Evolutionary conservation across 306 rosid species (phyloP).

Genomic region (Ochetophila trinervis): DNA sequence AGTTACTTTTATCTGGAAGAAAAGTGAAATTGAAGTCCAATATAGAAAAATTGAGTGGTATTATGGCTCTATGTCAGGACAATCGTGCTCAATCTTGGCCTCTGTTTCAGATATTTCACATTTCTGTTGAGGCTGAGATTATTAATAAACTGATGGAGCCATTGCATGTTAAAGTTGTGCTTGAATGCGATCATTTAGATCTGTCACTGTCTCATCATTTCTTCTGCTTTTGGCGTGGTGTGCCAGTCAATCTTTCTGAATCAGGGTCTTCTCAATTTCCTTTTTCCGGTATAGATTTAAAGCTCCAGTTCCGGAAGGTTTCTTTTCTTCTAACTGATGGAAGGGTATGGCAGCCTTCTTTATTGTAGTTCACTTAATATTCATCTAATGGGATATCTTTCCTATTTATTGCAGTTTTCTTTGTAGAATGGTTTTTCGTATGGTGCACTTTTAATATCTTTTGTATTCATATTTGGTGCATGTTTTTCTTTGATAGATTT

Average conservation of each 20-base stretch:
- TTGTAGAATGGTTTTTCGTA: too few relatives aligned
- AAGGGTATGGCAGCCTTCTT: slow-evolving; percentile 56
- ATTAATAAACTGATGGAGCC: slow-evolving; percentile 28
- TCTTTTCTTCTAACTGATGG: slow-evolving; percentile 81
- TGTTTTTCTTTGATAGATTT: too few relatives aligned
- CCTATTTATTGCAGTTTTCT: neutral
- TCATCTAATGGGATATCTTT: neutral
- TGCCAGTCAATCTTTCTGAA: slow-evolving; percentile 40
- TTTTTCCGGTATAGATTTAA: slow-evolving; percentile 37
- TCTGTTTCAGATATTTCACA: slow-evolving; percentile 57
- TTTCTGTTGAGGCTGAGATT: slow-evolving; percentile 42
- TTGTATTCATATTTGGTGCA: too few relatives aligned
- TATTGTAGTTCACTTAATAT: neutral
- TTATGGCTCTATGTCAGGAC: slow-evolving; percentile 42
- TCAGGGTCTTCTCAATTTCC: slow-evolving; percentile 49
- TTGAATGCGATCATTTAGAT: slow-evolving; percentile 62
- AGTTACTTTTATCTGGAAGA: slow-evolving; percentile 35
- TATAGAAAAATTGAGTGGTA: slow-evolving; percentile 60
- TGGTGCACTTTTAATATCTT: too few relatives aligned
- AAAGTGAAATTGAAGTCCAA: slow-evolving; percentile 43
- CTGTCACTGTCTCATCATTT: slow-evolving; percentile 72
- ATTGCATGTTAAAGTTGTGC: slow-evolving; percentile 34
- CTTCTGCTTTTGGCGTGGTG: slow-evolving; percentile 52
- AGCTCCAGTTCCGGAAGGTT: slow-evolving; percentile 55
- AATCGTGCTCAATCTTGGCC: slow-evolving; percentile 57